Percentiles rank a stretch among this genome's conserved stretches.
Conservation (phyloP, 371 early-diverging fungal genomes). For the Lichtheimia ramosa region DNA sequence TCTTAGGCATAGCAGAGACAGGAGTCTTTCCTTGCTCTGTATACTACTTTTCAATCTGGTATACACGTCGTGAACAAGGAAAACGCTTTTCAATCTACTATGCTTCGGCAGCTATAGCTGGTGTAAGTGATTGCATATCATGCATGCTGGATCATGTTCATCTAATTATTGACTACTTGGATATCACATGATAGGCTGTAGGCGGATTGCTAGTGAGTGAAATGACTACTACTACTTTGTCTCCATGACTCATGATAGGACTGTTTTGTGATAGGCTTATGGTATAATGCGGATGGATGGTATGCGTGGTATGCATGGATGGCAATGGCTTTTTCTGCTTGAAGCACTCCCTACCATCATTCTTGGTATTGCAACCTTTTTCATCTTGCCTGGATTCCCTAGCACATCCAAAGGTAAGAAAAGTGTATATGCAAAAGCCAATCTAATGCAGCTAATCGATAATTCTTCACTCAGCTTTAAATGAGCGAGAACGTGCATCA, state of each 20-base stretch:
- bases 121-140: conserved; percentile 37
- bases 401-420: conserved; percentile 55
- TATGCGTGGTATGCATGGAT: conserved; percentile 38
- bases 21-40: conserved; percentile 23
- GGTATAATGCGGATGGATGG: conserved; percentile 63
- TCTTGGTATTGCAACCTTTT: conserved; percentile 56
- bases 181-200: conserved; percentile 31
- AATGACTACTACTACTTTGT: background rate
- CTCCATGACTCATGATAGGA: background rate
- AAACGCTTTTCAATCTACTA: conserved; percentile 71
- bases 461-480: conserved; percentile 38
- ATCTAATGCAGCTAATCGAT: background rate
- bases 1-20: conserved; percentile 67
- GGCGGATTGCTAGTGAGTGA: conserved; percentile 48
- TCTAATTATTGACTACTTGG: background rate
- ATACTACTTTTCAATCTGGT: conserved; percentile 53
- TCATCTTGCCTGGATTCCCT: conserved; percentile 73
- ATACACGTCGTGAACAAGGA: conserved; percentile 63
- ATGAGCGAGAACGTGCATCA: conserved; percentile 52
- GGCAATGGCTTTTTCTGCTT: conserved; percentile 77
- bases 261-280: conserved; percentile 36
- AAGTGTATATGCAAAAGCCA: background rate
- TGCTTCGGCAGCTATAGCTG: conserved; percentile 62
- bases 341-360: conserved; percentile 72
- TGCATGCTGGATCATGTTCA: background rate